Evolutionary conservation across 805 yeast genomes (phyloP), one percentile per base, ranked within the genome.

Genomic region (Ogataea paradorogensis): DNA sequence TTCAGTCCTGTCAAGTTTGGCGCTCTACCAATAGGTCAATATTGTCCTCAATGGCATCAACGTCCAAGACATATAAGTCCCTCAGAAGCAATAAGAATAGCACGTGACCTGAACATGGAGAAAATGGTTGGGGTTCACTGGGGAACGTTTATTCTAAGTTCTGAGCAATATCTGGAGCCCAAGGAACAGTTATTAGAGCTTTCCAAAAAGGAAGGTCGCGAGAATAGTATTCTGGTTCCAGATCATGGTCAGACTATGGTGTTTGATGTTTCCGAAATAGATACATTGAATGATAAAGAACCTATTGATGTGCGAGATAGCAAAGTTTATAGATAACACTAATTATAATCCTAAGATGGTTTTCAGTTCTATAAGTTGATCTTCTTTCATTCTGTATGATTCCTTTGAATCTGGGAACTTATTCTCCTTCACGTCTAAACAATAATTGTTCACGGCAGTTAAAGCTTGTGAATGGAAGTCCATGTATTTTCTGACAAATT

Each of bases 41-140:
- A 91, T 61, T 83, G 90, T 51, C 98, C 98, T 1, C 78, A 84
- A 52, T 87, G 96, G 96, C 97, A 90, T 55, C 90, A 91, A 55
- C 75, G 76, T 42, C 91, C 96, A 4, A 75, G 96, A 51, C 98
- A 91, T 57, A 84, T 82, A 34, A 78, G 80, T 35, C 97, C 98
- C 0, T 70, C 65, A 27, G 98, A 91, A 53, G 80, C 90, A 9
- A 46, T 85, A 3, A 67, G 76, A 45, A 81, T 89, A 4, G 80
- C 80, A 73, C 55, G 71, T 11, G 85, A 82, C 46, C 53, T 88
- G 42, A 64, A 72, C 5, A 79, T 86, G 2, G 60, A 71, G 41
- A 75, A 73, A 46, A 76, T 86, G 63, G 75, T 84, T 36, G 98
- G 98, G 1, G 88, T 91, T 23, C 98, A 91, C 62, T 91, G 96